Percentiles rank a stretch among this genome's conserved stretches.
Evolutionary conservation across 306 rosid species (phyloP).

Genomic region (Luffa aegyptiaca): DNA sequence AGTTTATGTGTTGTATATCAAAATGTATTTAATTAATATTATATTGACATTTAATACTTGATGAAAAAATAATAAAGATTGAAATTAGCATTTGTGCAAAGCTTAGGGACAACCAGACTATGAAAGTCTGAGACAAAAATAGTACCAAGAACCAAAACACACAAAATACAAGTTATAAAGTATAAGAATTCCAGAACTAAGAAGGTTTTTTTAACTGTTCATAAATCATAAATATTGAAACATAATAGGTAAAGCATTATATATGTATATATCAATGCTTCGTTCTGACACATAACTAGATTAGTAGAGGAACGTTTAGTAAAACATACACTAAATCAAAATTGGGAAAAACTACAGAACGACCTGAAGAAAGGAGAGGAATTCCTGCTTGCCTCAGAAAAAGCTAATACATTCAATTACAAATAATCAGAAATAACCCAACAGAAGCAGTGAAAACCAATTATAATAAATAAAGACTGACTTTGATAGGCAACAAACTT

Average conservation of each 20-base stretch:
- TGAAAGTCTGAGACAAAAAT: neutral
- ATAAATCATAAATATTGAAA: neutral
- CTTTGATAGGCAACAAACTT: conserved; percentile 6
- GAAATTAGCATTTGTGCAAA: neutral
- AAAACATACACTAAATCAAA: conserved; percentile 12
- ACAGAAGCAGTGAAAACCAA: conserved; percentile 21
- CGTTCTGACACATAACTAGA: neutral
- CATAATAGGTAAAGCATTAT: neutral
- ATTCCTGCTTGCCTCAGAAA: conserved; percentile 28
- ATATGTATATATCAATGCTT: neutral
- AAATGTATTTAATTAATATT: too few relatives aligned
- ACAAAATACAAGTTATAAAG: neutral
- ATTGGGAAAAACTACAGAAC: conserved; percentile 6
- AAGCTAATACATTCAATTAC: conserved; percentile 19
- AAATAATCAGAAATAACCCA: conserved; percentile 22
- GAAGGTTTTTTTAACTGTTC: neutral
- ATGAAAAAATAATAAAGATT: neutral
- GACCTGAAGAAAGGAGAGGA: neutral
- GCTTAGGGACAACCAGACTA: neutral
- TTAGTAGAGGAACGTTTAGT: neutral
- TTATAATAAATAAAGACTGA: neutral
- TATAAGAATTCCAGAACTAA: neutral
- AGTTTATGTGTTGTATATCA: neutral
- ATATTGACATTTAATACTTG: too few relatives aligned
- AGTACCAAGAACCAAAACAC: neutral